phyloP scores from a whole-genome alignment of 148 eudicot genomes.

The Persicaria tinctoria region DNA sequence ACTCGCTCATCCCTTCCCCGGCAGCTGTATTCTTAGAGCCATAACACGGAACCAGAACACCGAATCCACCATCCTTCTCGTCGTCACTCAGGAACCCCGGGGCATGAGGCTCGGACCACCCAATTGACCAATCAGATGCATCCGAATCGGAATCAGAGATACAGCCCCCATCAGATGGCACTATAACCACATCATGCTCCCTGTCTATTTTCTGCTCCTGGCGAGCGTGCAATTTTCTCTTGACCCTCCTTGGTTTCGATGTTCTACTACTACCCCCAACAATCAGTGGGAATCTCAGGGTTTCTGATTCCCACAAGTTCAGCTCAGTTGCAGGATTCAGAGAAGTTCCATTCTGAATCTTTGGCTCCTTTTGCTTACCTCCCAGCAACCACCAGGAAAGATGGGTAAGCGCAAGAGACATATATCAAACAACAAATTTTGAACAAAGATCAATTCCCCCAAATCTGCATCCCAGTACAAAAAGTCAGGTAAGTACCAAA shows the following conservation, averaged over 20 bases:
- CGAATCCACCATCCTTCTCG: constrained; percentile 79
- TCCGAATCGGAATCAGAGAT: constrained; percentile 88
- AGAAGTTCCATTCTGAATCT: constrained; percentile 8
- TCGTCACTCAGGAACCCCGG: constrained; percentile 83
- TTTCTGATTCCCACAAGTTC: neutral
- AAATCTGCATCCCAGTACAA: neutral
- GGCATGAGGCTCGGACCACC: constrained; percentile 92
- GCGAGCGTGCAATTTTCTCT: constrained; percentile 66
- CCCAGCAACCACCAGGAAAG: constrained; percentile 6
- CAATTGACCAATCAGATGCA: constrained; percentile 96
- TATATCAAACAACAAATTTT: constrained; percentile 5
- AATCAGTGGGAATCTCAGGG: neutral
- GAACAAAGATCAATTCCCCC: constrained; percentile 3
- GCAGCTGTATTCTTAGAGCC: constrained; percentile 16
- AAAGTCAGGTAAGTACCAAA: neutral
- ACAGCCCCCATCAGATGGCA: constrained; percentile 80
- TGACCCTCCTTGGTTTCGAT: constrained; percentile 35
- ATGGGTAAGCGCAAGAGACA: constrained; percentile 12
- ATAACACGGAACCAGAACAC: constrained; percentile 90
- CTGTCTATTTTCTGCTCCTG: constrained; percentile 71
- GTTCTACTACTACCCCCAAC: constrained; percentile 1
- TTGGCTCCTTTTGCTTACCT: constrained; percentile 13
- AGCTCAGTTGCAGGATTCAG: neutral
- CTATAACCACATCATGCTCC: constrained; percentile 75
- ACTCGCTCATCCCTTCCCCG: neutral